phyloP scores from a whole-genome alignment of 1,284 basidiomycete species.

The Thelephora terrestris region DNA sequence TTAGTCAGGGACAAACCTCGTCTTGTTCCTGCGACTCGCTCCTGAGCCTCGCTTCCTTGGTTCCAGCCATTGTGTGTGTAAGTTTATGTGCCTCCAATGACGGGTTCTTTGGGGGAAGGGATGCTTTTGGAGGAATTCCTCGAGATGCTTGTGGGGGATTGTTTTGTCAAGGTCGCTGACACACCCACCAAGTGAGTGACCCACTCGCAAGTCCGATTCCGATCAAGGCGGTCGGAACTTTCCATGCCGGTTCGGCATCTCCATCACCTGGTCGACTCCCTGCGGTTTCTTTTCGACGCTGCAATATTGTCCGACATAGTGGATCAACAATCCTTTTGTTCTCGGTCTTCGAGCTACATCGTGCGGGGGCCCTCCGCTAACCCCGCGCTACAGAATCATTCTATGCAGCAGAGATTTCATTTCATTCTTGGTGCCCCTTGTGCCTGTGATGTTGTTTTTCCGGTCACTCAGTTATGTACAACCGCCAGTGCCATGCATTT shows the following conservation, averaged over 20 bases:
- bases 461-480: no score
- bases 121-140: slow-evolving; percentile 59
- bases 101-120: slow-evolving; percentile 38
- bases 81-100: slow-evolving; percentile 12
- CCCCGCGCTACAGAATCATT: no score
- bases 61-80: not conserved
- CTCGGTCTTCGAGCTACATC: no score
- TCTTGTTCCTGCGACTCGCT: not conserved
- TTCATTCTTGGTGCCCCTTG: no score
- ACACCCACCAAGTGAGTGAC: slow-evolving; percentile 4
- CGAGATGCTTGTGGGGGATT: slow-evolving; percentile 3
- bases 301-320: no score
- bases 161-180: slow-evolving; percentile 5
- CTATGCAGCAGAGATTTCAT: no score
- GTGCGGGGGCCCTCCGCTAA: no score
- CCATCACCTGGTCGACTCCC: no score
- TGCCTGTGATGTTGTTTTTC: no score
- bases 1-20: not conserved
- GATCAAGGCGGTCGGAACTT: slow-evolving; percentile 16
- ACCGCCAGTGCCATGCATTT: no score
- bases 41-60: not conserved
- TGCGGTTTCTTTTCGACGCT: no score
- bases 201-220: slow-evolving; percentile 2
- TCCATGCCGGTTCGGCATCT: slow-evolving; percentile 12
- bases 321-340: no score